These are phyloP conservation scores for Gnomoniopsis sp. DNA, from an alignment of 2,329 filamentous ascomycete genomes.

Conservation along the genomic window DNA sequence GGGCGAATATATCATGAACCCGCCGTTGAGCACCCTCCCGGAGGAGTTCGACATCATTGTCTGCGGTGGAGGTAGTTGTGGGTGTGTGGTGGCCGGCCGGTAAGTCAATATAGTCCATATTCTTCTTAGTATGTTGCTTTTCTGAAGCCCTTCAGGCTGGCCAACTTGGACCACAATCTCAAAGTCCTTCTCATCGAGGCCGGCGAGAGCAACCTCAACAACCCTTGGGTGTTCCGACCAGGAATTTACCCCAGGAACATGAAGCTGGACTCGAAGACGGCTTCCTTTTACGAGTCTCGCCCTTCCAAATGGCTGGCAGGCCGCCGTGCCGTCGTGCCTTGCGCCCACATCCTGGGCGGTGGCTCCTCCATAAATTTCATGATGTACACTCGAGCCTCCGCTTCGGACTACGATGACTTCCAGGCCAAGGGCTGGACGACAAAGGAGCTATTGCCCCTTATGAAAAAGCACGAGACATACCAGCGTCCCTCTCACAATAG, in stretches of 20 bases:
- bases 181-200: constrained; percentile 67
- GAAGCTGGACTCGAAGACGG: constrained; percentile 76
- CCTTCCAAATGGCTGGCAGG: constrained; percentile 71
- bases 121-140: background rate
- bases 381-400: constrained; percentile 72
- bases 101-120: constrained; percentile 25
- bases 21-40: constrained; percentile 42
- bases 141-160: constrained; percentile 45
- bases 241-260: constrained; percentile 77
- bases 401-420: constrained; percentile 75
- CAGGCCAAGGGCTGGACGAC: constrained; percentile 77
- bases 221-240: constrained; percentile 73
- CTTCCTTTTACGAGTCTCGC: constrained; percentile 76
- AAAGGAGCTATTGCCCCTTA: constrained; percentile 69
- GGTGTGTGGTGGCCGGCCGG: constrained; percentile 56
- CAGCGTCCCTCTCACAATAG: constrained; percentile 63
- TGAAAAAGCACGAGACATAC: constrained; percentile 80
- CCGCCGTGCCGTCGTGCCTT: constrained; percentile 70
- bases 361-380: constrained; percentile 77
- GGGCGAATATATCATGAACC: constrained; percentile 13
- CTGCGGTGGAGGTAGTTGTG: constrained; percentile 69
- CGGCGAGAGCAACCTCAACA: constrained; percentile 72
- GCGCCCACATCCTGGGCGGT: constrained; percentile 68
- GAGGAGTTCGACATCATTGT: constrained; percentile 82
- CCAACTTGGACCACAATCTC: constrained; percentile 74